Conservation (phyloP, 331 rosid genomes). For the Arachis monticola region DNA sequence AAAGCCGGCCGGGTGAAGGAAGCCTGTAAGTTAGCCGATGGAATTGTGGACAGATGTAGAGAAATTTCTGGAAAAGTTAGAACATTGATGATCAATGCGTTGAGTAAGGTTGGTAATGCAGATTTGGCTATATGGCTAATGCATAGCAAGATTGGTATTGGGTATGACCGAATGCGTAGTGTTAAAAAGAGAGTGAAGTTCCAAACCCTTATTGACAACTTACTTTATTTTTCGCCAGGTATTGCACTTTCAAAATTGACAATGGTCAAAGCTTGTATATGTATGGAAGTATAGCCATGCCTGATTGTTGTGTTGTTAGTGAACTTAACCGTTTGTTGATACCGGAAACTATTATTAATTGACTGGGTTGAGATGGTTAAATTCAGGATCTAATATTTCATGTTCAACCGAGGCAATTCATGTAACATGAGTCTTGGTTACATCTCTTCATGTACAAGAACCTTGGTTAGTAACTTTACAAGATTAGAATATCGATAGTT, state of each 20-base stretch:
- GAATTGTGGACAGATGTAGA: slow-evolving; percentile 83
- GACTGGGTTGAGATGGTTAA: slow-evolving; percentile 2
- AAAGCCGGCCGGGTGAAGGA: slow-evolving; percentile 80
- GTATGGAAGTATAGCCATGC: background rate
- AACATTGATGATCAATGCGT: slow-evolving; percentile 73
- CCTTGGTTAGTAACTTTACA: background rate
- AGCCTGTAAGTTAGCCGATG: slow-evolving; percentile 95
- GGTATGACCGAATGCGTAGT: slow-evolving; percentile 79
- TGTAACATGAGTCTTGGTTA: background rate
- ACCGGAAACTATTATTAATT: slow-evolving; percentile 7
- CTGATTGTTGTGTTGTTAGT: too few species aligned
- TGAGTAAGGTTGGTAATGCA: slow-evolving; percentile 82
- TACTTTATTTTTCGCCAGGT: slow-evolving; percentile 32
- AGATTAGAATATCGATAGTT: background rate
- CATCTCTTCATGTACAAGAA: background rate
- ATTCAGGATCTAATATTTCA: slow-evolving; percentile 14
- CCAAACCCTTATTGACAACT: slow-evolving; percentile 60
- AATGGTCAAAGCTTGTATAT: background rate
- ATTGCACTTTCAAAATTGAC: slow-evolving; percentile 35
- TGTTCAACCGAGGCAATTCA: background rate
- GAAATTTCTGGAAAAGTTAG: slow-evolving; percentile 82
- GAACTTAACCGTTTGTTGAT: slow-evolving; percentile 6
- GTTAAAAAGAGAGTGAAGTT: slow-evolving; percentile 78
- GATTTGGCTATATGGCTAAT: slow-evolving; percentile 81
- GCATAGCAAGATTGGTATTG: slow-evolving; percentile 92